These are phyloP conservation scores for Paratinospora sagittata DNA, from an alignment of 164 flowering plant genomes.

Conservation along the genomic window DNA sequence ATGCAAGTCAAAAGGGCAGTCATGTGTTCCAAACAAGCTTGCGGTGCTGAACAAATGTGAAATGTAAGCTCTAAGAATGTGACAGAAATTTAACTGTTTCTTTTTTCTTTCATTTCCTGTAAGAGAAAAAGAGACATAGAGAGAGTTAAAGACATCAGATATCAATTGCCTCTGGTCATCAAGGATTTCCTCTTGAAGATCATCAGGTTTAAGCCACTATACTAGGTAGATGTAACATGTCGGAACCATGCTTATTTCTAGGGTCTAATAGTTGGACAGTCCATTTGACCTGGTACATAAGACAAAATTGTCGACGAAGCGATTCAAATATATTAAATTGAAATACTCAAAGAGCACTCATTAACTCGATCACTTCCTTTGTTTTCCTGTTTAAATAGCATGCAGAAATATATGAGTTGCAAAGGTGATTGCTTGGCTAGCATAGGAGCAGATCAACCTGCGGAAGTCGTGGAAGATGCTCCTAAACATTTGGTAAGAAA, in stretches of 20 bases:
- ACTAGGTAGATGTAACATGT: no score
- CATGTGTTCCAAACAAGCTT: slow-evolving; percentile 84
- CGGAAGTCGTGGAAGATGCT: slow-evolving; percentile 93
- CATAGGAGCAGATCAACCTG: slow-evolving; percentile 92
- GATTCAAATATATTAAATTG: background rate
- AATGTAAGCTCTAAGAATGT: slow-evolving; percentile 44
- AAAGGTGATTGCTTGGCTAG: slow-evolving; percentile 81
- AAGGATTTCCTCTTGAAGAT: background rate
- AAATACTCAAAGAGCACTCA: background rate
- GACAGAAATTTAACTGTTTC: background rate
- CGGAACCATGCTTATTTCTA: no score
- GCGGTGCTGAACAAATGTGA: slow-evolving; percentile 77
- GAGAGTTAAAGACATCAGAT: no score
- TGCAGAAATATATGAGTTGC: slow-evolving; percentile 85
- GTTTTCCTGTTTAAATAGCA: slow-evolving; percentile 30
- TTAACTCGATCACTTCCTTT: background rate
- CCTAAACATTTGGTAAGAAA: slow-evolving; percentile 65
- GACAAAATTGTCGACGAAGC: background rate
- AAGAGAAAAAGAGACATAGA: no score
- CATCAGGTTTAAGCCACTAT: background rate
- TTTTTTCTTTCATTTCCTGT: background rate
- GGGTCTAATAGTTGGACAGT: no score
- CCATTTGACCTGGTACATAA: no score
- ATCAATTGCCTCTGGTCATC: no score
- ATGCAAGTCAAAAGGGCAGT: slow-evolving; percentile 74